Evolutionary conservation across 768 basidiomycete genomes (phyloP), one percentile per base, ranked within the genome.

Genomic region (Fomitopsis serialis): DNA sequence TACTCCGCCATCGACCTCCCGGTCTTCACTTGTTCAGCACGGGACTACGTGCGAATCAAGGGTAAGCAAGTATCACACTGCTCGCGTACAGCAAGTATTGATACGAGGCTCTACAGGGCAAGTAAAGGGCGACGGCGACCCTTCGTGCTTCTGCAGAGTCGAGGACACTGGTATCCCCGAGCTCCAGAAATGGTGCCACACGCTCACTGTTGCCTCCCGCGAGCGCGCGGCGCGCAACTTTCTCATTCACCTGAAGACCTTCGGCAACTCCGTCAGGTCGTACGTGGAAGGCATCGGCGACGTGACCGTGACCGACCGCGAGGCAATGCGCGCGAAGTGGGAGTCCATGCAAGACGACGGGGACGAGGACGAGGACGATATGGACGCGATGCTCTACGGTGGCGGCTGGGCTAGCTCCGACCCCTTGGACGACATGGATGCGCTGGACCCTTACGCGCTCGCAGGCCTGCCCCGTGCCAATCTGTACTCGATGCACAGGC

Each of bases 1-100:
- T 84, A 85, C 57, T 73, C 75, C 25, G 73, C 71, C 1, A 83
- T 84, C 50, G 72, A 84, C 54, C 74, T 85, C 3, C 83, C 83
- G 2, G 81, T 82, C 11, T 84, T 84, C 64, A 81, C 80, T 17
- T 76, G 74, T 53, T 84, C 82, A 1, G 75, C 79, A 37, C 74
- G 82, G 17, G 82, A 85, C 62, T 84, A 85, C 57, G 73, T 82
- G 17, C 70, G 82, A 40, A 62, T 84, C 22, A 81, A 74, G 42
- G 70, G 76, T 78, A 74, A 37, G 58, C 64, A 34, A 51, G n/a
- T 32, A 6, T 11, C 9, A 23, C 27, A 35, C 57, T 6, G 22
- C 44, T 56, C 34, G 7, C 10, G 21, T 11, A 15, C n/a, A 37
- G 22, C 22, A 29, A 29, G 35, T 17, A 46, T n/a, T 29, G 21